A percentile compares a stretch with the other conserved stretches of the same genome.
Evolutionary conservation across 208 protist species (phyloP).

Genomic region (Herpetomonas muscarum): DNA sequence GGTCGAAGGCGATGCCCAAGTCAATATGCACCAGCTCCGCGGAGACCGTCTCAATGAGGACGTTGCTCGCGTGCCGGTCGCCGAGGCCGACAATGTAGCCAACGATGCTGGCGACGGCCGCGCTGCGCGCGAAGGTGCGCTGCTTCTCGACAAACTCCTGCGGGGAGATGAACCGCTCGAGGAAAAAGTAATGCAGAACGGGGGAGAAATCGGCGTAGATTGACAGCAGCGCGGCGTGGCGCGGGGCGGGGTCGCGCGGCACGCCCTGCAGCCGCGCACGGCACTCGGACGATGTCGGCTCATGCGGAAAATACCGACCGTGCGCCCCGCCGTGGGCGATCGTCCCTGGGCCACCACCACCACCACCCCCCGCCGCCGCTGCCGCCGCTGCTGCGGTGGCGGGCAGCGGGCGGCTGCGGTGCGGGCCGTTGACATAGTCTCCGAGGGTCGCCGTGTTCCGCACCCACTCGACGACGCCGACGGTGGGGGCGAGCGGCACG

Average conservation of each 20-base stretch:
- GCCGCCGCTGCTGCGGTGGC: neutral
- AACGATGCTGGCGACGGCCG: constrained; percentile 88
- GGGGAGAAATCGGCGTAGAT: constrained; percentile 89
- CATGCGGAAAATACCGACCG: constrained; percentile 79
- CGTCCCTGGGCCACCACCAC: constrained; percentile 11
- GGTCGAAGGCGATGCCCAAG: constrained; percentile 93
- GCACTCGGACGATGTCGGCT: constrained; percentile 56
- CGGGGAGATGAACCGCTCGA: constrained; percentile 79
- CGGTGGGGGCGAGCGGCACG: constrained; percentile 85
- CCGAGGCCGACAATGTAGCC: constrained; percentile 96
- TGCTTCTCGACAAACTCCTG: constrained; percentile 77
- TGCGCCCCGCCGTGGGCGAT: constrained; percentile 64
- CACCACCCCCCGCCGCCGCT: constrained; percentile 4
- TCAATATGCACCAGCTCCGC: constrained; percentile 96
- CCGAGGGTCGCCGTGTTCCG: constrained; percentile 87
- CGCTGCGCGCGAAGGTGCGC: constrained; percentile 87
- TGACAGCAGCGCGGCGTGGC: constrained; percentile 34
- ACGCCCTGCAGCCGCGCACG: constrained; percentile 39
- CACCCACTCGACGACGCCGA: constrained; percentile 92
- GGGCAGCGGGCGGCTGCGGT: constrained; percentile 1
- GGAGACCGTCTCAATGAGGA: constrained; percentile 90
- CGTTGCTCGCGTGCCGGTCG: constrained; percentile 95
- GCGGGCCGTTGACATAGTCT: constrained; percentile 75
- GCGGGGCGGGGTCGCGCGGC: constrained; percentile 4
- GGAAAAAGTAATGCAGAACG: constrained; percentile 95